Conservation (phyloP, 306 rosid species). For the Cicer judaicum region DNA sequence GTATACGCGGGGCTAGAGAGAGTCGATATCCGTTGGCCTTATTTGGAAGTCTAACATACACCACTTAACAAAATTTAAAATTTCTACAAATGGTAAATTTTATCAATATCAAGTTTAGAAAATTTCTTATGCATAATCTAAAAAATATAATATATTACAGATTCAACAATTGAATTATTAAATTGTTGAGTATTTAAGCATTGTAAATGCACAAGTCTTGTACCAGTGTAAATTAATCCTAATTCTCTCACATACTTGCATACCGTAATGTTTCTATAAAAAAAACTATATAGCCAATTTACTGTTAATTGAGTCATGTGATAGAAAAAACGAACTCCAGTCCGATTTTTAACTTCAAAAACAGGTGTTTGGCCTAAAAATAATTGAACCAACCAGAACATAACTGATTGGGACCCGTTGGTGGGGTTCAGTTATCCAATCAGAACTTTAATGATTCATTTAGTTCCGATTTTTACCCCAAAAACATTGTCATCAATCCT, state of each 20-base stretch:
- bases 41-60: background rate
- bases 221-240: background rate
- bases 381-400: background rate
- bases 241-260: background rate
- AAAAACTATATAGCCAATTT: background rate
- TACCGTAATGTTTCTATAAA: background rate
- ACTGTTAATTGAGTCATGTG: conserved; percentile 2
- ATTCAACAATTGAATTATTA: background rate
- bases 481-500: background rate
- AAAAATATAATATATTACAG: background rate
- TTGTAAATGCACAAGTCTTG: background rate
- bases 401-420: background rate
- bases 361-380: background rate
- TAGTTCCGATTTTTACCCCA: background rate
- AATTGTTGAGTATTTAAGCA: background rate
- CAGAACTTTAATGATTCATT: background rate
- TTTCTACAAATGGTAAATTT: conserved; percentile 1
- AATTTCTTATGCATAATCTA: conserved; percentile 11
- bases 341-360: background rate
- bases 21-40: background rate
- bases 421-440: conserved; percentile 2
- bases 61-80: background rate
- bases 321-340: background rate
- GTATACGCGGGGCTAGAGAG: background rate
- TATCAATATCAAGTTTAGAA: background rate